Conservation (phyloP, 2,329 filamentous ascomycete species). For the Teratosphaeria destructans region DNA sequence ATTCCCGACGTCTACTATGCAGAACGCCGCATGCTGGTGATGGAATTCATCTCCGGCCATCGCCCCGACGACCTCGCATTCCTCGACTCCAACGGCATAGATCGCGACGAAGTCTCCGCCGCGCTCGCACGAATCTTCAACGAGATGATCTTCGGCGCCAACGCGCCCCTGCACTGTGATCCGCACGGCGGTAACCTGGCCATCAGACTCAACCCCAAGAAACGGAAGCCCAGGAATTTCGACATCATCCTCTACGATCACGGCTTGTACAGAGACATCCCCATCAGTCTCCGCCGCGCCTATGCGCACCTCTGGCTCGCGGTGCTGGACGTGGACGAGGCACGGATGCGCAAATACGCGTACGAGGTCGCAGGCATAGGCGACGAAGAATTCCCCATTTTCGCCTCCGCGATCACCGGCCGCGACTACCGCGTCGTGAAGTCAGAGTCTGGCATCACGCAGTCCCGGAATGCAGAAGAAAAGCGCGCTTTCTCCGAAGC, state of each 20-base stretch:
- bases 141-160: slow-evolving; percentile 94
- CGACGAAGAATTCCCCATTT: slow-evolving; percentile 86
- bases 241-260: slow-evolving; percentile 96
- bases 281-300: slow-evolving; percentile 61
- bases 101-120: slow-evolving; percentile 89
- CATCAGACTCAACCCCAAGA: slow-evolving; percentile 62
- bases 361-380: slow-evolving; percentile 79
- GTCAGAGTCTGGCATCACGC: slow-evolving; percentile 41
- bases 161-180: slow-evolving; percentile 88
- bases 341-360: slow-evolving; percentile 77
- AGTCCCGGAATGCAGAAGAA: slow-evolving; percentile 59
- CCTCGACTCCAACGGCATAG: slow-evolving; percentile 75
- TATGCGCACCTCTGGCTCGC: slow-evolving; percentile 98
- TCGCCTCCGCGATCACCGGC: slow-evolving; percentile 91
- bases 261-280: slow-evolving; percentile 89
- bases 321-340: slow-evolving; percentile 80
- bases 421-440: slow-evolving; percentile 73
- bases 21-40: slow-evolving; percentile 79
- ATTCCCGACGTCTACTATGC: slow-evolving; percentile 88
- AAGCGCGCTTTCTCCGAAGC: slow-evolving; percentile 78
- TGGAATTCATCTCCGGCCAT: slow-evolving; percentile 82
- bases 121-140: slow-evolving; percentile 90
- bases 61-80: slow-evolving; percentile 83
- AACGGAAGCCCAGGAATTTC: slow-evolving; percentile 60
- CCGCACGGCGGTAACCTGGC: slow-evolving; percentile 95